A percentile compares a stretch with the other conserved stretches of the same genome.
These are phyloP conservation scores for Tuber indicum DNA, from an alignment of 495 filamentous ascomycete genomes.

Conservation along the genomic window DNA sequence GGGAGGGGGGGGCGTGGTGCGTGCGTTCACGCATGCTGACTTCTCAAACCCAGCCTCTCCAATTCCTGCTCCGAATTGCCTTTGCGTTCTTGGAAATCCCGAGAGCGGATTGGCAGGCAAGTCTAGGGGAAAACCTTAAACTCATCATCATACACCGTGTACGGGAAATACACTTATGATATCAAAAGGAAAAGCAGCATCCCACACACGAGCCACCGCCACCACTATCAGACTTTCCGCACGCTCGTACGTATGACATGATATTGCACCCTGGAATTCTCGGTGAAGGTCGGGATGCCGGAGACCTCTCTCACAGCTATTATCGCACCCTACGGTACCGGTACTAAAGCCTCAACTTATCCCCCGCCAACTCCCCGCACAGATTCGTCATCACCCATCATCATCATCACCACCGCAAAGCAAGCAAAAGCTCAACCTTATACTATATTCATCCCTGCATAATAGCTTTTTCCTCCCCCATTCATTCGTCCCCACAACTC, in stretches of 20 bases:
- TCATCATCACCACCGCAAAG: not conserved
- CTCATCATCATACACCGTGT: not conserved
- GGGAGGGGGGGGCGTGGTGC: slow-evolving; percentile 13
- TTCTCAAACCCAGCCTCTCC: not conserved
- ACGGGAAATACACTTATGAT: not conserved
- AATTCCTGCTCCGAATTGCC: not conserved
- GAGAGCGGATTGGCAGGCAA: not conserved
- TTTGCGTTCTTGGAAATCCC: not conserved
- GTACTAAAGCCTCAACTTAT: too few relatives aligned
- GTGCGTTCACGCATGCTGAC: slow-evolving; percentile 8
- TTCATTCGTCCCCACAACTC: not conserved
- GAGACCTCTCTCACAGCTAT: too few relatives aligned
- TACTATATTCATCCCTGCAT: too few relatives aligned
- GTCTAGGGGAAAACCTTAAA: not conserved
- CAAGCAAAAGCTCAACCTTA: too few relatives aligned
- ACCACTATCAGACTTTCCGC: not conserved
- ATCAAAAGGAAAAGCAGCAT: not conserved
- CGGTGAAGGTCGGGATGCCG: not conserved
- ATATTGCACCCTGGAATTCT: not conserved
- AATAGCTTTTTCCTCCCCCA: not conserved
- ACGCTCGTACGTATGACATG: too few relatives aligned
- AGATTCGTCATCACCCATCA: not conserved
- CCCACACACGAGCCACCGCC: not conserved
- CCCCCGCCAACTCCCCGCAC: too few relatives aligned
- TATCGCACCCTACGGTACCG: too few relatives aligned